phyloP scores from a whole-genome alignment of 805 yeast genomes.

The Hermanozyma aechmeae region DNA sequence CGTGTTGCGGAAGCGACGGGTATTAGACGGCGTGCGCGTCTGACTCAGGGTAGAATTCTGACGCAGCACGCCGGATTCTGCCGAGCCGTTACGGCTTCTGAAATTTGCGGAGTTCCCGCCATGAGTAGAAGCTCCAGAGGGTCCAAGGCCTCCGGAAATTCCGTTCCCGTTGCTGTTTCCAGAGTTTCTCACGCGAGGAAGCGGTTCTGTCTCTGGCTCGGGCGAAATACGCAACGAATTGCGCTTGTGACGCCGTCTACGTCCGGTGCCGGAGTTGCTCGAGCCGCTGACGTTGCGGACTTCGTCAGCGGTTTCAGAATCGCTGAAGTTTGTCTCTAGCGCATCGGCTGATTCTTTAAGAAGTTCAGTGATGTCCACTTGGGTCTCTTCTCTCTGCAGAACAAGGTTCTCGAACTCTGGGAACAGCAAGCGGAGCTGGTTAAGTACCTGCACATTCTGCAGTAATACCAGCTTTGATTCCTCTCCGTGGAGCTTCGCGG shows the following conservation, averaged over 20 bases:
- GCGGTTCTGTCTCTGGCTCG: neutral
- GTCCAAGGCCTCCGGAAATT: too few relatives aligned
- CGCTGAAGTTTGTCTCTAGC: too few relatives aligned
- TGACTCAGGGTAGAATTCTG: too few relatives aligned
- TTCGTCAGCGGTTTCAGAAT: neutral
- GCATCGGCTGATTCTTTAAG: slow-evolving; percentile 24
- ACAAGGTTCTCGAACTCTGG: slow-evolving; percentile 26
- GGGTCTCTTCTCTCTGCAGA: slow-evolving; percentile 15
- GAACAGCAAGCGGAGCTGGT: slow-evolving; percentile 23
- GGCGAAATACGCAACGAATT: slow-evolving; percentile 1
- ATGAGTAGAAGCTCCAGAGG: too few relatives aligned
- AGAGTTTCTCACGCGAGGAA: too few relatives aligned
- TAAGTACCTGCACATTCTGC: slow-evolving; percentile 39
- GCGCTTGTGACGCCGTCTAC: slow-evolving; percentile 2
- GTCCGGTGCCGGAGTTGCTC: neutral
- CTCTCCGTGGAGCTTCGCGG: slow-evolving; percentile 40
- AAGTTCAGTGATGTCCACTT: slow-evolving; percentile 25
- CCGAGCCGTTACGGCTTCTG: too few relatives aligned
- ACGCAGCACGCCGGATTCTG: too few relatives aligned
- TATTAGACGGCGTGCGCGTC: too few relatives aligned
- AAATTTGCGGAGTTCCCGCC: too few relatives aligned
- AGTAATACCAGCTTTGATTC: slow-evolving; percentile 35
- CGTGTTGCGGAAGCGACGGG: too few relatives aligned
- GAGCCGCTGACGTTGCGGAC: neutral
- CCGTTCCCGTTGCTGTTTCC: too few relatives aligned